A percentile compares a stretch with the other conserved stretches of the same genome.
phyloP scores from a whole-genome alignment of 495 filamentous ascomycete species.

The Daldinia childiae region DNA sequence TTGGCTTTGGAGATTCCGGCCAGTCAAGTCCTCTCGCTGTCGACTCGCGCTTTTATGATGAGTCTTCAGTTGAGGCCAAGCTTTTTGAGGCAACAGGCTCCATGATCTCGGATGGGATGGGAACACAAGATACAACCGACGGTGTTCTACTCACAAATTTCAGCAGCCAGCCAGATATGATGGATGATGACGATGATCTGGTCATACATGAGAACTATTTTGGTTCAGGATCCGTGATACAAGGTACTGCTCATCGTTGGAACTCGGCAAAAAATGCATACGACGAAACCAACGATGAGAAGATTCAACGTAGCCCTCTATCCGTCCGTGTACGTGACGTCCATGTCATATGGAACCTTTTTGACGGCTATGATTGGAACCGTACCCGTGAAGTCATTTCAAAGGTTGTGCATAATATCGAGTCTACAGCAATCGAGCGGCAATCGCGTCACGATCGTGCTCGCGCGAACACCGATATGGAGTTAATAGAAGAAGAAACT shows the following conservation, averaged over 20 bases:
- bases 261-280: constrained; percentile 79
- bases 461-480: constrained; percentile 59
- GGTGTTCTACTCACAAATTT: constrained; percentile 64
- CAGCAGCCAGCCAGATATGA: constrained; percentile 40
- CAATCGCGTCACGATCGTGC: constrained; percentile 57
- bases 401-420: constrained; percentile 85
- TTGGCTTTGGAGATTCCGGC: constrained; percentile 47
- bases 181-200: constrained; percentile 56
- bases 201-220: constrained; percentile 86
- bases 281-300: constrained; percentile 68
- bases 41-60: constrained; percentile 55
- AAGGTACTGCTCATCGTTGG: constrained; percentile 80
- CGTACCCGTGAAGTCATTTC: constrained; percentile 85
- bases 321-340: constrained; percentile 82
- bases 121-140: constrained; percentile 62
- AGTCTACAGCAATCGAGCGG: constrained; percentile 80
- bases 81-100: constrained; percentile 56
- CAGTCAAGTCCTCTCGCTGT: constrained; percentile 50
- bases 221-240: constrained; percentile 64
- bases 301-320: constrained; percentile 74
- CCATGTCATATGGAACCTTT: constrained; percentile 96
- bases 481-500: constrained; percentile 78
- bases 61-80: constrained; percentile 46
- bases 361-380: constrained; percentile 98
- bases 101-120: constrained; percentile 45